Percentiles rank a stretch among this genome's conserved stretches.
Evolutionary conservation across 164 flowering plant genomes (phyloP).

Genomic region (Sextonia rubra): DNA sequence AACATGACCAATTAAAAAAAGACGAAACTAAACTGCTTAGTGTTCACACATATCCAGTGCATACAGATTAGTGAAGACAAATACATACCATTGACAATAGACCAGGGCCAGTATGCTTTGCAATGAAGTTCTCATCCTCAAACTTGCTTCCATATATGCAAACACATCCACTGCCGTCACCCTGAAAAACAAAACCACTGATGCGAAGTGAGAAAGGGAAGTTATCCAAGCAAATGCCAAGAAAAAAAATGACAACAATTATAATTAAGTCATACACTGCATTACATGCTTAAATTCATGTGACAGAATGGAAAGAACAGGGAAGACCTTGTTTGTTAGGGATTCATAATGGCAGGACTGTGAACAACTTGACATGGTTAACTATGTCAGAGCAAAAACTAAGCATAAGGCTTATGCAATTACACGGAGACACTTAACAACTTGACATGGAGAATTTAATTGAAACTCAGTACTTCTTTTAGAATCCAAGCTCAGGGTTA

Average conservation of each 20-base stretch:
- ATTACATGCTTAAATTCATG: background rate
- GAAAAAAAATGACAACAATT: background rate
- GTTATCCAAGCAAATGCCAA: background rate
- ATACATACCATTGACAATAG: slow-evolving; percentile 80
- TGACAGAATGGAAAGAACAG: background rate
- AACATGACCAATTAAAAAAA: too few species aligned
- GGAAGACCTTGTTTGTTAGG: background rate
- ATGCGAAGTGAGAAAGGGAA: background rate
- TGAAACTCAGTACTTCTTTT: background rate
- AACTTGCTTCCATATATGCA: slow-evolving; percentile 92
- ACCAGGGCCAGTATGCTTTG: slow-evolving; percentile 97
- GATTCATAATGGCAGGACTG: background rate
- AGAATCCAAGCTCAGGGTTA: background rate
- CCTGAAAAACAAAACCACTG: slow-evolving; percentile 37
- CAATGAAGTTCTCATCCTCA: slow-evolving; percentile 92
- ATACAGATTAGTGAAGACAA: background rate
- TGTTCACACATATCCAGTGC: background rate
- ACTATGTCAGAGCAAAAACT: background rate
- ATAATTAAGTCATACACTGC: background rate
- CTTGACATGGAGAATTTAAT: background rate
- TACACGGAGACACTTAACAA: background rate
- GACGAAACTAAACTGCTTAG: too few species aligned
- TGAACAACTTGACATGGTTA: background rate
- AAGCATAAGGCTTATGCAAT: too few species aligned
- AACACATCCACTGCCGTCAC: slow-evolving; percentile 93